Conservation (phyloP, 208 protist genomes). For the Angomonas deanei region DNA sequence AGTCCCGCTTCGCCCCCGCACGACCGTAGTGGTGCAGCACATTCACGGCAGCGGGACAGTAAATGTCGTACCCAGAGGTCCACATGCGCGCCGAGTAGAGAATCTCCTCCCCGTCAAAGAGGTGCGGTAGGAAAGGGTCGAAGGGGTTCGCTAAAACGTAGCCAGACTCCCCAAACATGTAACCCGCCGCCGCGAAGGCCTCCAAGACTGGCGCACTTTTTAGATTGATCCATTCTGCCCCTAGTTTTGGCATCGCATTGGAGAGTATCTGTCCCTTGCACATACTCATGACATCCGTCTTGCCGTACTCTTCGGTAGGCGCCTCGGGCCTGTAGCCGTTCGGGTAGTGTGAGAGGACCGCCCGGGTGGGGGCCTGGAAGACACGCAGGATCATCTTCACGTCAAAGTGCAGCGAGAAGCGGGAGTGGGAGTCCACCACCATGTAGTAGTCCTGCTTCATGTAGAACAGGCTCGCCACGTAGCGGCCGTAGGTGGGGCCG, state of each 20-base stretch:
- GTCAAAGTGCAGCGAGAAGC: slow-evolving; percentile 72
- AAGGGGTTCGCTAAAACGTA: slow-evolving; percentile 83
- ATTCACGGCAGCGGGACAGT: slow-evolving; percentile 56
- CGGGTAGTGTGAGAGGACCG: slow-evolving; percentile 78
- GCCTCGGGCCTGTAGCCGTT: slow-evolving; percentile 59
- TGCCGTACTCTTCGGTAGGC: slow-evolving; percentile 34
- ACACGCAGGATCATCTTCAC: slow-evolving; percentile 57
- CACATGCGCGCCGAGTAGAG: slow-evolving; percentile 80
- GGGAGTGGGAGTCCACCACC: slow-evolving; percentile 81
- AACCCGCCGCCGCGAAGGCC: slow-evolving; percentile 65
- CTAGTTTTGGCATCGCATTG: slow-evolving; percentile 70
- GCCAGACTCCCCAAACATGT: slow-evolving; percentile 70
- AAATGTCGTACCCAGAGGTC: slow-evolving; percentile 87
- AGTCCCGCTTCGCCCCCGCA: slow-evolving; percentile 43
- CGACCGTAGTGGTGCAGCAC: slow-evolving; percentile 82
- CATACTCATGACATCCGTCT: slow-evolving; percentile 51
- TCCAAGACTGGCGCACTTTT: slow-evolving; percentile 27
- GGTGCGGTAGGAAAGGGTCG: slow-evolving; percentile 88
- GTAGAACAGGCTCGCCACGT: slow-evolving; percentile 74
- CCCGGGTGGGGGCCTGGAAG: slow-evolving; percentile 53
- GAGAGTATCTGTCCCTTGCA: slow-evolving; percentile 53
- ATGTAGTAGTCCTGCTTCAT: slow-evolving; percentile 84
- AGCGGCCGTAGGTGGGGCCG: slow-evolving; percentile 78
- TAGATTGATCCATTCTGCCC: slow-evolving; percentile 30
- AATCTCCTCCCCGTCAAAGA: slow-evolving; percentile 93